These are phyloP conservation scores for sunflower (Helianthus annuus) DNA, from an alignment of 129 eudicot species.

Conservation along the genomic window HanXRQr2.0-SUNRISE NC_035446.2:40114707-40115206, in stretches of 20 bases:
- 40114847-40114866: conserved; percentile 66
- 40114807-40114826: conserved; percentile 30
- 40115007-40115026: conserved; percentile 55
- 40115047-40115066: conserved; percentile 44
- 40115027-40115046: conserved; percentile 57
- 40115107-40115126: not conserved
- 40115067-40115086: conserved; percentile 5
- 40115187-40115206: conserved; percentile 95
- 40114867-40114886: conserved; percentile 35
- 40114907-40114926: conserved; percentile 19
- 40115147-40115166: conserved; percentile 37
- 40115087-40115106: not conserved
- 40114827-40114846: conserved; percentile 40
- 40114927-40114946: not conserved
- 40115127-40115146: not conserved
- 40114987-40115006: conserved; percentile 58
- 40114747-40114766: not conserved
- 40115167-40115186: conserved; percentile 66
- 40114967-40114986: no score
- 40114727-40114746: conserved; percentile 37
- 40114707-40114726: conserved; percentile 47
- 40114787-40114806: not conserved
- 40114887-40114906: conserved; percentile 49
- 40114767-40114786: not conserved
- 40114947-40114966: not conserved